Evolutionary conservation across 805 yeast genomes (phyloP).

Genomic region (Pichia eremophila): DNA sequence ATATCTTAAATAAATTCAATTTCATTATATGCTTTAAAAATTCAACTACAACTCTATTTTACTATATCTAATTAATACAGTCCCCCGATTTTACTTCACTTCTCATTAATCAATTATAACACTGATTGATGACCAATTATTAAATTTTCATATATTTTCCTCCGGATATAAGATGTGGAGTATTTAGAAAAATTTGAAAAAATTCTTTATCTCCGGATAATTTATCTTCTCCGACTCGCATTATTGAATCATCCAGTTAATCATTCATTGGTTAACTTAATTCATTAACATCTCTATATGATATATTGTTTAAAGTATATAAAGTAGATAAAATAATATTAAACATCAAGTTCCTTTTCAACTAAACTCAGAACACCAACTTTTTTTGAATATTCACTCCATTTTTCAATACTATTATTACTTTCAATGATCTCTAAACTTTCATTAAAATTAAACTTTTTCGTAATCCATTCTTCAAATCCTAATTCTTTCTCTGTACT

Average conservation of each 20-base stretch:
- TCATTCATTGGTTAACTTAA: not conserved
- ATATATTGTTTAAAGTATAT: no score
- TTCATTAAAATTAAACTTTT: constrained; percentile 40
- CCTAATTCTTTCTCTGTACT: constrained; percentile 17
- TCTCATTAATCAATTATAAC: no score
- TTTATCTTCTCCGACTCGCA: constrained; percentile 1
- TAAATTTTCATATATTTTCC: no score
- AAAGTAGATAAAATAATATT: not conserved
- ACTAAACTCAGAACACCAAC: constrained; percentile 40
- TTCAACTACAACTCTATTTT: not conserved
- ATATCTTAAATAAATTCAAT: no score
- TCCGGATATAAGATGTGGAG: no score
- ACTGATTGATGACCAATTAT: no score
- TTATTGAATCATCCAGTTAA: not conserved
- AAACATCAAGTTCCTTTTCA: constrained; percentile 21
- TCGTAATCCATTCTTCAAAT: constrained; percentile 38
- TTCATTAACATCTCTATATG: no score
- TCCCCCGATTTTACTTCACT: no score
- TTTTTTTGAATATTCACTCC: constrained; percentile 46
- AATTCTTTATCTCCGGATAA: not conserved
- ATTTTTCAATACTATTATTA: constrained; percentile 24
- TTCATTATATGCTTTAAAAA: no score
- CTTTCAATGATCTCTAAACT: constrained; percentile 30
- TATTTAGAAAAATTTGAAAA: no score
- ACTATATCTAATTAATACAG: not conserved